Percentiles rank a stretch among this genome's conserved stretches.
phyloP scores from a whole-genome alignment of 2,329 filamentous ascomycete genomes.

The Aspergillus spinulosporus region DNA sequence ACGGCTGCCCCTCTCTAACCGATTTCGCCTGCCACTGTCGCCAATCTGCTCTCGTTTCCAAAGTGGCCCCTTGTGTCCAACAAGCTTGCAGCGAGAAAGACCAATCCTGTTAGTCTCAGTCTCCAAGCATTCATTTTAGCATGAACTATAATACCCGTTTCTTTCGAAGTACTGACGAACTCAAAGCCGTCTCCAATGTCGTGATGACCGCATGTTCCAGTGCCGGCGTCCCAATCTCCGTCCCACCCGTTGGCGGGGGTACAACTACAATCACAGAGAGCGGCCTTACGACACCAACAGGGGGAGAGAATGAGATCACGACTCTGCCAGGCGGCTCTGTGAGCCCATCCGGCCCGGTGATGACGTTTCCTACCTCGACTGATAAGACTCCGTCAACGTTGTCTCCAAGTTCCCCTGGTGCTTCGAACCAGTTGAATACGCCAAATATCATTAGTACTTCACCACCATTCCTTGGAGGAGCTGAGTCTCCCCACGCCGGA shows the following conservation, averaged over 20 bases:
- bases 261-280: slow-evolving; percentile 15
- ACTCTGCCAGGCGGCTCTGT: not conserved
- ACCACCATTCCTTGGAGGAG: not conserved
- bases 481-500: not conserved
- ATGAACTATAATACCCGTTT: not conserved
- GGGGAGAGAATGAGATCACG: slow-evolving; percentile 7
- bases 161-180: not conserved
- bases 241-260: slow-evolving; percentile 32
- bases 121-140: not conserved
- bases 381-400: not conserved
- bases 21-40: slow-evolving; percentile 55
- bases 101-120: slow-evolving; percentile 36
- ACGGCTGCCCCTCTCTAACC: slow-evolving; percentile 48
- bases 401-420: not conserved
- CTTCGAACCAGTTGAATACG: not conserved
- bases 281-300: slow-evolving; percentile 11
- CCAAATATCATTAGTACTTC: not conserved
- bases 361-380: slow-evolving; percentile 4
- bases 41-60: slow-evolving; percentile 44
- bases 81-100: slow-evolving; percentile 42
- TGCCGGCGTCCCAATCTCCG: slow-evolving; percentile 38
- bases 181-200: slow-evolving; percentile 37
- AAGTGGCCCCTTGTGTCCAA: slow-evolving; percentile 51
- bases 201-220: slow-evolving; percentile 38
- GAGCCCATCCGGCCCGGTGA: not conserved